Evolutionary conservation across 768 basidiomycete genomes (phyloP), one percentile per base, ranked within the genome.

Genomic region (Vararia minispora): DNA sequence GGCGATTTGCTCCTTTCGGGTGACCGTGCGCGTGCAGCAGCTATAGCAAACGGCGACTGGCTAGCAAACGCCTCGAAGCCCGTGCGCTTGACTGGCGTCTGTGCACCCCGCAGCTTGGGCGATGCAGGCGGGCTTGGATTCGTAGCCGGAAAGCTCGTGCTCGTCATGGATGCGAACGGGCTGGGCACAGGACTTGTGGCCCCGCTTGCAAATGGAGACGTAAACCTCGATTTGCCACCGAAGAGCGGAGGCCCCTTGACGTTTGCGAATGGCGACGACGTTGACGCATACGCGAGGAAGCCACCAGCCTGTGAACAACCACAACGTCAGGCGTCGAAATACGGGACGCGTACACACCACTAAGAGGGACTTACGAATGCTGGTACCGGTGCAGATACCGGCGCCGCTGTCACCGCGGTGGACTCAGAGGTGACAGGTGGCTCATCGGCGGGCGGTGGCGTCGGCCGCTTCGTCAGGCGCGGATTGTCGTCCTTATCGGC

Each of bases 281-380:
- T 62, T 2, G 81, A 78, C 10, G 84, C 83, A 49, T 85, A 88
- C 2, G 82, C 79, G 71, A 79, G 76, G 56, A 88, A 88, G 18
- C 84, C 84, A 37, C 71, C 62, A 35, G 23, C 43, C 37, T 40
- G 21, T 20, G n/a, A n/a, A n/a, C n/a, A n/a, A 14, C 36, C 32
- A 28, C 28, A 30, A 36, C 20, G 43, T 39, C 35, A 47, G 41
- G 22, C 6, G 46, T 35, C 35, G 34, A 44, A n/a, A n/a, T n/a
- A n/a, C n/a, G n/a, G n/a, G n/a, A n/a, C n/a, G n/a, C n/a, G 25
- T 4, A 64, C 71, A 42, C 47, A 77, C 78, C 40, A 65, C n/a
- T n/a, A 14, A 23, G 22, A 10, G 33, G 12, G 9, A 35, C 47
- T 12, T 33, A 48, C 47, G 23, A 48, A 40, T 30, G 16, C 26